These are phyloP conservation scores for Akanthomyces muscarius DNA, from an alignment of 2,329 filamentous ascomycete species.

Conservation along the genomic window DNA sequence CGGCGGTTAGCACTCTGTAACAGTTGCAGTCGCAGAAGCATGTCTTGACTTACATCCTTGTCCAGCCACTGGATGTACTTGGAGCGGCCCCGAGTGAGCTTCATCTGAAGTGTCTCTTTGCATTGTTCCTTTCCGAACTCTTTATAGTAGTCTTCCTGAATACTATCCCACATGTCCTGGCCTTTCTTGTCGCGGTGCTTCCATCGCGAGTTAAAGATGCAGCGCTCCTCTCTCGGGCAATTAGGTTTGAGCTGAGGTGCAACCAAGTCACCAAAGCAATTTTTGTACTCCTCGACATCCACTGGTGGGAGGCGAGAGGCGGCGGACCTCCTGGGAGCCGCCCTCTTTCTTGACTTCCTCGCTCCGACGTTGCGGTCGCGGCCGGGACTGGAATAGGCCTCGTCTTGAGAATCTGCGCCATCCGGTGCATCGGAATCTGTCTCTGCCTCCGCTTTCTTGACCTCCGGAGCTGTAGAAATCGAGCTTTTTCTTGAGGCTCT, in stretches of 20 bases:
- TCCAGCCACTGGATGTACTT: constrained; percentile 47
- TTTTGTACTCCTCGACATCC: constrained; percentile 31
- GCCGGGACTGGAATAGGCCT: background rate
- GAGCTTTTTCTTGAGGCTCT: background rate
- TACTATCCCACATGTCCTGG: constrained; percentile 56
- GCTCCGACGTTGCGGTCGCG: background rate
- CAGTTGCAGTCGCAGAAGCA: background rate
- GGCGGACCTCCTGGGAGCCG: constrained; percentile 6
- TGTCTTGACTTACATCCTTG: constrained; percentile 43
- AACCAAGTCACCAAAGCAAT: constrained; percentile 32
- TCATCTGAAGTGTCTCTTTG: constrained; percentile 55
- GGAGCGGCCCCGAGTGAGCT: constrained; percentile 46
- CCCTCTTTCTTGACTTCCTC: constrained; percentile 8
- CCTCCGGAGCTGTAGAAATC: background rate
- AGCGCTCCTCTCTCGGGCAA: constrained; percentile 46
- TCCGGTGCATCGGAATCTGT: background rate
- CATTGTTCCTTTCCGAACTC: constrained; percentile 35
- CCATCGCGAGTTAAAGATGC: constrained; percentile 47
- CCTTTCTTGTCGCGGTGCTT: constrained; percentile 45
- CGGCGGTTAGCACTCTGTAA: background rate
- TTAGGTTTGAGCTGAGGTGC: constrained; percentile 39
- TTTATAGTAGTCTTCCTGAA: constrained; percentile 40
- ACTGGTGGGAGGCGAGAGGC: constrained; percentile 15
- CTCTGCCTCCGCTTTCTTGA: background rate
- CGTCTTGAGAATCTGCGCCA: background rate